phyloP scores from a whole-genome alignment of 371 early-diverging fungal species.

The Mortierella sp. region DNA sequence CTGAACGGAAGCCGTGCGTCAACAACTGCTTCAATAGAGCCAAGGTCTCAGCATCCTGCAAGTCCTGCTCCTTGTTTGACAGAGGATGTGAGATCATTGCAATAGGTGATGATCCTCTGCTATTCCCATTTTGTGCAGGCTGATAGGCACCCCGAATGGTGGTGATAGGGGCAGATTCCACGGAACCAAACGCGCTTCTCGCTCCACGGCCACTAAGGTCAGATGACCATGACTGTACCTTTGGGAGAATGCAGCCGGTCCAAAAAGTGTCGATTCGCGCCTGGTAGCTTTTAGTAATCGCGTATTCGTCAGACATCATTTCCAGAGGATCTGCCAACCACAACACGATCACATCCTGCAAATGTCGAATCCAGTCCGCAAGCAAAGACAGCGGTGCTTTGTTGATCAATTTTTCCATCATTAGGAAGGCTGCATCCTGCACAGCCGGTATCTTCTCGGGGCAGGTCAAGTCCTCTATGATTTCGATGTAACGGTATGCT shows the following conservation, averaged over 20 bases:
- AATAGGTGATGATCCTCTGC: background rate
- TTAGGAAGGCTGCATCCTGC: slow-evolving; percentile 23
- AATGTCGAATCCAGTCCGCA: slow-evolving; percentile 8
- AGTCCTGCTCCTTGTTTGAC: background rate
- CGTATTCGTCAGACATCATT: slow-evolving; percentile 1
- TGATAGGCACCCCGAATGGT: slow-evolving; percentile 33
- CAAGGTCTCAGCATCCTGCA: slow-evolving; percentile 8
- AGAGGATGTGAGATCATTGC: slow-evolving; percentile 1
- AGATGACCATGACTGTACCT: slow-evolving; percentile 7
- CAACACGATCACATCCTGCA: slow-evolving; percentile 16
- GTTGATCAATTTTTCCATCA: slow-evolving; percentile 40
- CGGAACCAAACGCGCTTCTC: slow-evolving; percentile 29
- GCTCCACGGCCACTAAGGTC: slow-evolving; percentile 4
- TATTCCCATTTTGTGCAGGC: background rate
- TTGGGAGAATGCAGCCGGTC: slow-evolving; percentile 21
- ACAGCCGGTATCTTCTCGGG: slow-evolving; percentile 8
- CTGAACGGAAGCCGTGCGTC: slow-evolving; percentile 25
- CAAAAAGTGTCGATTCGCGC: slow-evolving; percentile 16
- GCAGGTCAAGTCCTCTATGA: background rate
- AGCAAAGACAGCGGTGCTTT: slow-evolving; percentile 15
- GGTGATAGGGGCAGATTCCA: slow-evolving; percentile 13
- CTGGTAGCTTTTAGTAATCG: slow-evolving; percentile 14
- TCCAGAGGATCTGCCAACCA: slow-evolving; percentile 30
- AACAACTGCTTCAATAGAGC: slow-evolving; percentile 14
- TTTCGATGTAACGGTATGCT: slow-evolving; percentile 11